Percentiles rank a stretch among this genome's conserved stretches.
phyloP scores from a whole-genome alignment of 2,329 filamentous ascomycete genomes.

The Ophiostoma piceae region DNA sequence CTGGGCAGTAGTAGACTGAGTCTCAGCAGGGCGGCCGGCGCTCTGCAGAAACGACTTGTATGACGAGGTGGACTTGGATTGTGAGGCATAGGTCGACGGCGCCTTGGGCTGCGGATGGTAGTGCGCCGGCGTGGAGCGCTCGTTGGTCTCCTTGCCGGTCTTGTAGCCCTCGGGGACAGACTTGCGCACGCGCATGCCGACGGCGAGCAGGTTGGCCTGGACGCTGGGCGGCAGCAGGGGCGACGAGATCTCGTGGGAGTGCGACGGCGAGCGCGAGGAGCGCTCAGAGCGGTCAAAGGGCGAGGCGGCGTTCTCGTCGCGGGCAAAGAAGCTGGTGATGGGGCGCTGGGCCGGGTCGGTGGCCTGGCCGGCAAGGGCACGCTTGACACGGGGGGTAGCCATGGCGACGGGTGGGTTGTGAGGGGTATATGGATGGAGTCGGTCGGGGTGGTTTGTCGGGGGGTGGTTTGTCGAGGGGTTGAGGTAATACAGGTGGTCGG shows the following conservation, averaged over 20 bases:
- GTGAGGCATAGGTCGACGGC: neutral
- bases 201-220: slow-evolving; percentile 78
- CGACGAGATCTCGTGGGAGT: slow-evolving; percentile 29
- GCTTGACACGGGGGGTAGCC: slow-evolving; percentile 51
- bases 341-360: slow-evolving; percentile 56
- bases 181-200: slow-evolving; percentile 93
- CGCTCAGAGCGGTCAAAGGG: slow-evolving; percentile 24
- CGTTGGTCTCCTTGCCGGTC: slow-evolving; percentile 51
- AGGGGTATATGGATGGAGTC: neutral
- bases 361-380: slow-evolving; percentile 55
- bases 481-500: neutral
- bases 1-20: slow-evolving; percentile 24
- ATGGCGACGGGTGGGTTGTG: slow-evolving; percentile 10
- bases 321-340: slow-evolving; percentile 59
- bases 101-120: slow-evolving; percentile 8
- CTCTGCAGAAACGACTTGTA: slow-evolving; percentile 3
- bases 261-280: slow-evolving; percentile 19
- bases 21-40: neutral
- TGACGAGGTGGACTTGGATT: neutral
- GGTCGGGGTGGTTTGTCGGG: neutral
- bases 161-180: slow-evolving; percentile 92
- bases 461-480: slow-evolving; percentile 6
- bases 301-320: slow-evolving; percentile 25
- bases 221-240: slow-evolving; percentile 58
- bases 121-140: slow-evolving; percentile 1